Evolutionary conservation across 768 basidiomycete species (phyloP).

Genomic region (Boletus subcaerulescens): DNA sequence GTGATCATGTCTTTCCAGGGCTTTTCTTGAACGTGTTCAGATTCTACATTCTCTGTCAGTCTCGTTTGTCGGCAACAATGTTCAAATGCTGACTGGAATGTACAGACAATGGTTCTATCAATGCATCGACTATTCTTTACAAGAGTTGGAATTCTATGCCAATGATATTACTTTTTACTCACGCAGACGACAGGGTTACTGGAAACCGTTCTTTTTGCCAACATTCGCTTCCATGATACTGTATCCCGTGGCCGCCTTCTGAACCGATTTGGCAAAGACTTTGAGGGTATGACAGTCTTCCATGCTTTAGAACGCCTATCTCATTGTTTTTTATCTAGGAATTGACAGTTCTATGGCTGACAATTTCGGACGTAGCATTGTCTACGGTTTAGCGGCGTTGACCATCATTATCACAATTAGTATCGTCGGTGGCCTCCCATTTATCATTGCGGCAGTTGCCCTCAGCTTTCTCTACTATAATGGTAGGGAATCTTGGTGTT

Average conservation of each 20-base stretch:
- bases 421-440: conserved; percentile 74
- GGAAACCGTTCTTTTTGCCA: conserved; percentile 80
- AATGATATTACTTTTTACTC: conserved; percentile 6
- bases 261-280: conserved; percentile 88
- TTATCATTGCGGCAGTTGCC: conserved; percentile 55
- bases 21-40: conserved; percentile 56
- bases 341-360: conserved; percentile 83
- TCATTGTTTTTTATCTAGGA: conserved; percentile 40
- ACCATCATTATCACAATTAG: conserved; percentile 76
- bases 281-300: conserved; percentile 50
- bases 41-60: conserved; percentile 71
- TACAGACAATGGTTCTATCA: conserved; percentile 72
- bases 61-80: background rate
- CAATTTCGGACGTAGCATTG: conserved; percentile 77
- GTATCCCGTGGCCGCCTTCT: conserved; percentile 79
- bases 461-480: conserved; percentile 69
- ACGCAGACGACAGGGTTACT: conserved; percentile 45
- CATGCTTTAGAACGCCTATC: background rate
- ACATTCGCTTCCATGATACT: conserved; percentile 92
- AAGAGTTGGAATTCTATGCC: conserved; percentile 41
- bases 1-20: conserved; percentile 35
- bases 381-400: conserved; percentile 63
- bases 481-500: conserved; percentile 39
- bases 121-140: conserved; percentile 76
- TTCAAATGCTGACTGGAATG: conserved; percentile 2